Evolutionary conservation across 2,329 filamentous ascomycete genomes (phyloP), one percentile per base, ranked within the genome.

Genomic region (Sclerotinia sclerotiorum): DNA sequence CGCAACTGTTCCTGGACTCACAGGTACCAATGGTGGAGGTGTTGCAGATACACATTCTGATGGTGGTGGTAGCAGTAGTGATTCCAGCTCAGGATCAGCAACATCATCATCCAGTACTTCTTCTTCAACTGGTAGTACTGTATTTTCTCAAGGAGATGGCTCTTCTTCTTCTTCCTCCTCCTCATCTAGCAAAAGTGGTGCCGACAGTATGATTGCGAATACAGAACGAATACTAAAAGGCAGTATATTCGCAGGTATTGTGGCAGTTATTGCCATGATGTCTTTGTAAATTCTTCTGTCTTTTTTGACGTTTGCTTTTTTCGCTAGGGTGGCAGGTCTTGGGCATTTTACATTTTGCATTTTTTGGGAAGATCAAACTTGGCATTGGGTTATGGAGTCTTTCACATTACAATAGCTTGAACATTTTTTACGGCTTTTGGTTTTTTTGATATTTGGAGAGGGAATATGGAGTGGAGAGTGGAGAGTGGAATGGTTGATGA

Each of bases 1-100:
- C 1, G 77, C 79, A 61, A 84, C 83, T 58, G 82, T 88, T 35
- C 86, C 86, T 35, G 87, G 86, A 77, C 80, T 87, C 39, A 82
- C 81, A 58, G 84, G 84, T 55, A 81, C 79, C 39, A 83, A 84
- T 27, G 58, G 58, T 29, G 66, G 66, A 51, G 66, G 66, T 19
- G 58, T 65, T 29, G 24, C 46, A 24, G 65, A 67, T 54, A 5
- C 24, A 0, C 65, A 67, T 27, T 44, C 61, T 6, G 48, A 3
- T 5, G 48, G 15, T 10, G 61, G 7, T 24, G 11, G 49, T 19
- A 57, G 58, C 29, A 63, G 54, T 21, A 67, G 57, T 35, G 44
- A 32, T 58, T 49, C 67, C 10, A 67, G 63, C n/a, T 68, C 72
- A 39, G 55, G 67, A 55, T 57, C 62, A 24, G 70, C 72, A 15